Base-by-base conservation (phyloP, 306 rosid species). In the Malus orientalis region DNA sequence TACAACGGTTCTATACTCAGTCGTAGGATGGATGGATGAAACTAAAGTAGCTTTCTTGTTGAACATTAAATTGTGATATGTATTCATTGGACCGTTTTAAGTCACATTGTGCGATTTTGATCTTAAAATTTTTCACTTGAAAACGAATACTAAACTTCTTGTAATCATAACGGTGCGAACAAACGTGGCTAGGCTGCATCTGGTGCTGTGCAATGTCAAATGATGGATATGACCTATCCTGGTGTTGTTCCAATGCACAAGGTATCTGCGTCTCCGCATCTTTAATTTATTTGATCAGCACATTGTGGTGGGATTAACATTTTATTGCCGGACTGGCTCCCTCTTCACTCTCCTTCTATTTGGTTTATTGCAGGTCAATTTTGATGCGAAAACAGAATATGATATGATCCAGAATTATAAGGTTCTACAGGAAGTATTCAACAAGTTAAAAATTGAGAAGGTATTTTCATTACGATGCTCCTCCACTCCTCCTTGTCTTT, bases 231-330 rank as follows among this genome's bases (percentile, higher is more conserved):
- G 88, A 88, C 98, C 8, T 86, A 87, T 83, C 94, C 90, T 2
- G 98, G 97, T 70, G 90, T 81, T 76, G 98, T 94, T 85, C 98
- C 98, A 80, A 94, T 94, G 97, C 97, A 94, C 87, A 94, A 91
- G 93, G 98, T 91, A 47, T 83, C 10, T 25, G 58, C 15, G 16
- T 74, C 70, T 78, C 62, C 71, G 63, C 33, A 10, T 16, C 16
- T 81, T 71, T 65, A 15, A 19, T 20, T 59, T 44, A 14, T 61
- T 76, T 72, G n/a, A 45, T 32, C 57, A 58, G 72, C 36, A 29
- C 42, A 33, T 63, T n/a, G 16, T 74, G 20, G 49, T 67, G 27
- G 27, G 15, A 44, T 80, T 68, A 30, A 19, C 53, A 58, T 18
- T 36, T 67, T 54, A 13, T 58, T 63, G 66, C 51, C 44, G 18